Base-by-base conservation (phyloP, 495 filamentous ascomycete genomes). In the Aspergillus homomorphus region DNA sequence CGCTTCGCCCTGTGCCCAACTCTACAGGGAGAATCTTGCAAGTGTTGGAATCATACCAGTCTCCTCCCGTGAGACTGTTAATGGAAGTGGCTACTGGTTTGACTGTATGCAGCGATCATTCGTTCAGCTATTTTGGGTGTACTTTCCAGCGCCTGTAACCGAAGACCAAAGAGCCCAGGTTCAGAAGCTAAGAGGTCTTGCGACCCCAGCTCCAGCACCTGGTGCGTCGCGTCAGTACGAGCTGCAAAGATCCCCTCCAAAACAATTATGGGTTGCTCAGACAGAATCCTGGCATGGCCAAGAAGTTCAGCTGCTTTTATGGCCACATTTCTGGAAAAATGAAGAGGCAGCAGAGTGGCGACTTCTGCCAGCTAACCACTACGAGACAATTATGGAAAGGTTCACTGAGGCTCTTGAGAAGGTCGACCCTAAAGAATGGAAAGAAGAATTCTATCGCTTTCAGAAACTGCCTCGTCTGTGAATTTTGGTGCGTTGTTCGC, bases 61-160 rank as follows among this genome's bases (percentile, higher is more conserved):
- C 15, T 53, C 22, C 33, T 52, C 23, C 30, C 53, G 43, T 22
- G 48, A 57, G 43, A 57, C 48, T 48, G n/a, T 48, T 18, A 42
- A 42, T 45, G 21, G 26, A 23, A 3, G 49, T 10, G 4, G 19
- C n/a, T n/a, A 43, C 33, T 54, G 33, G 52, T 54, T 54, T 18
- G 18, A 12, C 6, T 15, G 7, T 7, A 26, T 61, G 21, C 15
- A 24, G 10, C 12, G 33, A 22, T 53, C 59, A 2, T 57, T 57
- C 26, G 53, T 53, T 19, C 45, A 57, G 48, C 44, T 61, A 14
- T 61, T 57, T 53, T 61, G 59, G 54, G 21, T 61, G 1, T 61
- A 57, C 54, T 57, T 57, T 52, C 26, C 18, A n/a, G 26, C 54
- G 41, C 53, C 59, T 16, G 48, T 61, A 41, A 56, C 48, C 49